Evolutionary conservation across 371 early-diverging fungal species (phyloP), one percentile per base, ranked within the genome.

Genomic region (Actinomortierella ambigua): DNA sequence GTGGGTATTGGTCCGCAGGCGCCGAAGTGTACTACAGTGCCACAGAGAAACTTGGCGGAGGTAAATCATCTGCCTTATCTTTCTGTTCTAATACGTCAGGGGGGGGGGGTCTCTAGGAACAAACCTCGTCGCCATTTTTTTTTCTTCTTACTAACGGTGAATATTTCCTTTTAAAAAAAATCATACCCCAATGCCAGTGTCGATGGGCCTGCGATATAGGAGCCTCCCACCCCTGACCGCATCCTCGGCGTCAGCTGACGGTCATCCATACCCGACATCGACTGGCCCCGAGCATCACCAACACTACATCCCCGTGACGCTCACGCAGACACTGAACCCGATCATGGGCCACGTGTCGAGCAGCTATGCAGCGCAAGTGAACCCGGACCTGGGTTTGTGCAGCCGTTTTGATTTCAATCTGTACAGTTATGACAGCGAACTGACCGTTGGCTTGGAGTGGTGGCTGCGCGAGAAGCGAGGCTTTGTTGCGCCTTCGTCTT

Each of bases 401-500:
- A 91, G 94, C 0, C 82, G 91, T 24, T 97, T 91, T 77, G 90
- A 93, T 59, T 92, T 95, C 67, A 96, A 94, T 55, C 85, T 90
- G 13, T 95, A 93, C 69, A 91, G 92, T 49, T 91, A 92, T 52
- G 91, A 93, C 53, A 91, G 93, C 39, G 95, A 95, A 78, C 77
- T 95, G 34, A 87, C 87, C 1, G 76, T 92, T 26, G 96, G 96
- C 3, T 77, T 90, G 9, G 95, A 95, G 63, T 95, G 90, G 87
- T 79, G 83, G 65, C 76, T 78, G 50, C 63, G 75, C 24, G 65
- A 80, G 48, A 59, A 70, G n/a, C 61, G 56, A n/a, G 57, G 53
- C 1, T n/a, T n/a, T n/a, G n/a, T n/a, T n/a, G n/a, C 29, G 44
- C 44, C 43, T 18, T 23, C 18, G 8, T 15, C 28, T 3, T 44